A percentile compares a stretch with the other conserved stretches of the same genome.
These are phyloP conservation scores for Sonneratia alba DNA, from an alignment of 345 rosid species.

Conservation along the genomic window DNA sequence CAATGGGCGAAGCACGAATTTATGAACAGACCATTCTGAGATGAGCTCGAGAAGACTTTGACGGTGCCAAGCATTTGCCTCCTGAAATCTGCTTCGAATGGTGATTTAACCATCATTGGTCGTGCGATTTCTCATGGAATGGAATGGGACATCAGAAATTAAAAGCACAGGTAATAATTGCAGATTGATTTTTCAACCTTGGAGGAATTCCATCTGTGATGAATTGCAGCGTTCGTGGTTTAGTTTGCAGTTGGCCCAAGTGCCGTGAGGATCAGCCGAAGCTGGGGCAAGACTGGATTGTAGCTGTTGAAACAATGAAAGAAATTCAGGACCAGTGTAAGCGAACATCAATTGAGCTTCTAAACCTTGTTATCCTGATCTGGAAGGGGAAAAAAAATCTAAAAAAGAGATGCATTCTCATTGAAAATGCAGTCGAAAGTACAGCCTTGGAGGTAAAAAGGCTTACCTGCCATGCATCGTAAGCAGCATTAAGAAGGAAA, in stretches of 20 bases:
- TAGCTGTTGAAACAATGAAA: slow-evolving; percentile 30
- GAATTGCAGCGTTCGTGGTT: slow-evolving; percentile 51
- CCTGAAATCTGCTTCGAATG: slow-evolving; percentile 54
- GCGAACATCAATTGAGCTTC: not conserved
- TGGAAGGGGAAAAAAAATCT: not conserved
- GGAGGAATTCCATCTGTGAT: slow-evolving; percentile 57
- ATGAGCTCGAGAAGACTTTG: slow-evolving; percentile 35
- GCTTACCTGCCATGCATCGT: slow-evolving; percentile 80
- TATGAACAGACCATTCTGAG: slow-evolving; percentile 62
- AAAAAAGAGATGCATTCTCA: not conserved
- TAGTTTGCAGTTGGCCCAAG: slow-evolving; percentile 52
- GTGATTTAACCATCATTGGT: not conserved
- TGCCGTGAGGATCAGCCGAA: slow-evolving; percentile 66
- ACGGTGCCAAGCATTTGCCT: slow-evolving; percentile 53
- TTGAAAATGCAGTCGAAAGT: not conserved
- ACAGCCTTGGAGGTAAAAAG: not conserved
- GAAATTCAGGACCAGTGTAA: not conserved
- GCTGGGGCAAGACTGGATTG: slow-evolving; percentile 63
- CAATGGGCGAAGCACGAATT: slow-evolving; percentile 94
- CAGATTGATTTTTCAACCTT: slow-evolving; percentile 26
- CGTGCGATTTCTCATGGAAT: not conserved
- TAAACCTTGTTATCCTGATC: not conserved
- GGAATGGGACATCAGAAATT: not conserved
- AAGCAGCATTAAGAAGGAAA: slow-evolving; percentile 76
- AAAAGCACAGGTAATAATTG: not conserved